phyloP scores from a whole-genome alignment of 768 basidiomycete species.

The Panus rudis region DNA sequence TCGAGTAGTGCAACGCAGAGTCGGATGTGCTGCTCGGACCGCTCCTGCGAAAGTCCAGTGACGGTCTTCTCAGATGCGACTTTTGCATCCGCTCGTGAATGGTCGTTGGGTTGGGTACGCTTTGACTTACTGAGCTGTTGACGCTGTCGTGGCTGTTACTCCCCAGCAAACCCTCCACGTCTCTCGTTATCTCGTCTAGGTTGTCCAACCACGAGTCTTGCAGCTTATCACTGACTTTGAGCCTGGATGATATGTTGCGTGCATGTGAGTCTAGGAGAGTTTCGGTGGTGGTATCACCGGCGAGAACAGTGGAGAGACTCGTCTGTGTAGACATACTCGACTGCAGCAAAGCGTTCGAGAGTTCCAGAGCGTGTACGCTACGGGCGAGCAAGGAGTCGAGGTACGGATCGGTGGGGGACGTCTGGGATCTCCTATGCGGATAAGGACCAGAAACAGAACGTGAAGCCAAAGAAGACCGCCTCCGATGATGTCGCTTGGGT shows the following conservation, averaged over 20 bases:
- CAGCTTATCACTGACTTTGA: conserved; percentile 35
- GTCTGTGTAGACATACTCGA: conserved; percentile 69
- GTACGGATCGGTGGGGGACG: conserved; percentile 40
- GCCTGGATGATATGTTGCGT: conserved; percentile 44
- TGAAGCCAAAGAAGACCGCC: conserved; percentile 10
- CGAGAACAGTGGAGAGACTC: conserved; percentile 41
- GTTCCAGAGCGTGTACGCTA: conserved; percentile 79
- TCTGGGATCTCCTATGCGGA: conserved; percentile 18
- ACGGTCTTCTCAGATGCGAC: conserved; percentile 15
- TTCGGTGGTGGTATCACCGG: conserved; percentile 39
- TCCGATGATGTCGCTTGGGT: conserved; percentile 28
- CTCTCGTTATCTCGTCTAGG: conserved; percentile 55
- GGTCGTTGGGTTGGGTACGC: conserved; percentile 20
- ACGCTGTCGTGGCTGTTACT: conserved; percentile 1
- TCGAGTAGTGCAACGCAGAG: conserved; percentile 45
- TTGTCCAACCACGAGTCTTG: conserved; percentile 61
- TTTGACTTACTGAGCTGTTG: conserved; percentile 20
- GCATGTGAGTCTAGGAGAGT: conserved; percentile 41
- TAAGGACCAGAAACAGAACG: background rate
- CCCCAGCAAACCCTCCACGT: conserved; percentile 47
- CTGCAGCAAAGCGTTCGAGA: conserved; percentile 75
- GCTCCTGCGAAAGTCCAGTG: conserved; percentile 14
- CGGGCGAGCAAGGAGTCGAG: conserved; percentile 76
- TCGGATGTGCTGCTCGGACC: conserved; percentile 7
- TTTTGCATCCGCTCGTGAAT: conserved; percentile 14